These are phyloP conservation scores for Larix kaempferi DNA, from an alignment of 75 land plant species.

Conservation along the genomic window DNA sequence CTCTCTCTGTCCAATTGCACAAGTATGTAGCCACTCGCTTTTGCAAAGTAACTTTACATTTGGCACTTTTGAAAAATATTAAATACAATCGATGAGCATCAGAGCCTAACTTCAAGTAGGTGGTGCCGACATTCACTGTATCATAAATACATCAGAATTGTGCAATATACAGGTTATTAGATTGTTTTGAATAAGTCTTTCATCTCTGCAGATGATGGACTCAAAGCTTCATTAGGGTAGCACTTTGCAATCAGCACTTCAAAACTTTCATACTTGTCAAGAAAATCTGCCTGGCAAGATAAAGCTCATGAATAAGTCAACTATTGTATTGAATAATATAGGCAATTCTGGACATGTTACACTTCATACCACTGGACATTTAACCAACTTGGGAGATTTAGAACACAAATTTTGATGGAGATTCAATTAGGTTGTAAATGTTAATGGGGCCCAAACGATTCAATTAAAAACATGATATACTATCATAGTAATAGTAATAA, in stretches of 20 bases:
- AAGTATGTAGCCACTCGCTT: too few relatives aligned
- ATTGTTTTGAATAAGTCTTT: constrained; percentile 48
- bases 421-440: neutral
- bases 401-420: neutral
- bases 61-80: too few relatives aligned
- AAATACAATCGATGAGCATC: too few relatives aligned
- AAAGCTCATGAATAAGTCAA: neutral
- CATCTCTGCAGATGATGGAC: constrained; percentile 82
- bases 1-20: too few relatives aligned
- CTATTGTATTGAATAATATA: neutral
- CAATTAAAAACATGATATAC: constrained; percentile 1
- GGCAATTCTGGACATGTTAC: neutral
- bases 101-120: too few relatives aligned
- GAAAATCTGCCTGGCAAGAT: constrained; percentile 77
- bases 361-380: neutral
- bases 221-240: constrained; percentile 67
- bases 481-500: neutral
- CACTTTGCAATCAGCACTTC: constrained; percentile 72
- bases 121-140: too few relatives aligned
- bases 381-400: neutral
- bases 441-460: neutral
- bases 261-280: constrained; percentile 93
- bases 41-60: too few relatives aligned
- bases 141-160: too few relatives aligned
- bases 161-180: too few relatives aligned